phyloP scores from a whole-genome alignment of 352 stramenopile species.

The Pythium vanterpoolii region DNA sequence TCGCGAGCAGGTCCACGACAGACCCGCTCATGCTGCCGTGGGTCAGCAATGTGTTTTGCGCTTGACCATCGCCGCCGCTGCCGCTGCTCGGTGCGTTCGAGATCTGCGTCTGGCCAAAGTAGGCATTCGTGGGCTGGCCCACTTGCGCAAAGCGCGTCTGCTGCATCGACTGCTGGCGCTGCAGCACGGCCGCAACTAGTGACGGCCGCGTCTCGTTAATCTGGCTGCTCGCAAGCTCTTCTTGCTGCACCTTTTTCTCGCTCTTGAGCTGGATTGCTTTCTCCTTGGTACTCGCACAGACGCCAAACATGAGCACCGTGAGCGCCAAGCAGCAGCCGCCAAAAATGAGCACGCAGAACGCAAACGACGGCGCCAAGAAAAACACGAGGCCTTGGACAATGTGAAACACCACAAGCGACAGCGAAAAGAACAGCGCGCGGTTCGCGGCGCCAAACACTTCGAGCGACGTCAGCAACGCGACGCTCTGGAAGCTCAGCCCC shows the following conservation, averaged over 20 bases:
- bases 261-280: conserved; percentile 84
- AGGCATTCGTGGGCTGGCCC: conserved; percentile 9
- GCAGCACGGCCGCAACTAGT: conserved; percentile 21
- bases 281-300: conserved; percentile 76
- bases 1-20: conserved; percentile 18
- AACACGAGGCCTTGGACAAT: conserved; percentile 50
- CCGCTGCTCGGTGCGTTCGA: conserved; percentile 50
- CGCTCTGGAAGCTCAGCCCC: conserved; percentile 67
- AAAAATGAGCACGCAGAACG: conserved; percentile 54
- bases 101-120: conserved; percentile 36
- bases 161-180: conserved; percentile 40
- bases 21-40: conserved; percentile 14
- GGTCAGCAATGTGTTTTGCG: conserved; percentile 1
- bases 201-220: conserved; percentile 14
- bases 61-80: not conserved
- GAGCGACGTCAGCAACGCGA: conserved; percentile 78
- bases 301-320: conserved; percentile 66
- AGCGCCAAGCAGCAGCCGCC: conserved; percentile 35
- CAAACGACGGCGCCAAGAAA: conserved; percentile 58
- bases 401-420: conserved; percentile 72
- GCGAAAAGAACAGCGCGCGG: conserved; percentile 58
- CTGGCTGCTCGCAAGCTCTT: conserved; percentile 20
- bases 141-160: conserved; percentile 56
- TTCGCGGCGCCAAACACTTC: conserved; percentile 72
- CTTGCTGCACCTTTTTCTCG: conserved; percentile 71